Base-by-base conservation (phyloP, 495 filamentous ascomycete species). In the Hypoxylon lienhwacheense region DNA sequence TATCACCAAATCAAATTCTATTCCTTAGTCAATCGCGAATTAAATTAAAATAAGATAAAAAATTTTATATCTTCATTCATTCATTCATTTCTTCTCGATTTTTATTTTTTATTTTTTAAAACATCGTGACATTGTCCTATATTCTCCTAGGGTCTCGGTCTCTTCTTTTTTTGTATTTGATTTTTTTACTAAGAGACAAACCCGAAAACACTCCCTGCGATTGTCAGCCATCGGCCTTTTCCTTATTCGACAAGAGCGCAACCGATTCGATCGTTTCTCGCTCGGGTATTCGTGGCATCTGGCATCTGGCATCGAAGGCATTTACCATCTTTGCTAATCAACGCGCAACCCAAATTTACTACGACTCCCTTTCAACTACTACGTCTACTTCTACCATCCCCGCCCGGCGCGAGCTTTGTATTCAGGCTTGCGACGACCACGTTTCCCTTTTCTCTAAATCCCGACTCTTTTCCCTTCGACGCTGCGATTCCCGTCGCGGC, bases 341-440 rank as follows among this genome's bases (percentile, higher is more conserved):
- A 65, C 45, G 65, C 62, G 59, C 65, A 53, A 53, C 41, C 46
- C 57, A 32, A 55, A 47, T 26, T 43, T 58, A 48, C 55, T 62
- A 62, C 29, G 33, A 47, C 26, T 43, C 46, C 47, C 50, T 46
- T 40, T 43, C 55, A 46, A 47, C 54, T 19, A 47, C 16, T 16
- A 14, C 54, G 22, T 47, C 16, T 16, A 14, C 32, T 45, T 28
- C 25, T 62, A 32, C 52, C 45, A 54, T 48, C 45, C 67, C 72
- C 70, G 69, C 69, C 70, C 52, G 72, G 70, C 68, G 70, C 72
- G 71, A 75, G 69, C 48, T 40, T 47, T 55, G 51, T 8, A 46
- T 49, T 40, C 37, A 54, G 12, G 17, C 25, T 67, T 54, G 50
- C 58, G 48, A 61, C 47, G 7, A 51, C 19, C 37, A 47, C 41